Percentiles rank a stretch among this genome's conserved stretches.
These are phyloP conservation scores for Calonectria pseudoreteaudii DNA, from an alignment of 2,329 filamentous ascomycete species.

Conservation along the genomic window DNA sequence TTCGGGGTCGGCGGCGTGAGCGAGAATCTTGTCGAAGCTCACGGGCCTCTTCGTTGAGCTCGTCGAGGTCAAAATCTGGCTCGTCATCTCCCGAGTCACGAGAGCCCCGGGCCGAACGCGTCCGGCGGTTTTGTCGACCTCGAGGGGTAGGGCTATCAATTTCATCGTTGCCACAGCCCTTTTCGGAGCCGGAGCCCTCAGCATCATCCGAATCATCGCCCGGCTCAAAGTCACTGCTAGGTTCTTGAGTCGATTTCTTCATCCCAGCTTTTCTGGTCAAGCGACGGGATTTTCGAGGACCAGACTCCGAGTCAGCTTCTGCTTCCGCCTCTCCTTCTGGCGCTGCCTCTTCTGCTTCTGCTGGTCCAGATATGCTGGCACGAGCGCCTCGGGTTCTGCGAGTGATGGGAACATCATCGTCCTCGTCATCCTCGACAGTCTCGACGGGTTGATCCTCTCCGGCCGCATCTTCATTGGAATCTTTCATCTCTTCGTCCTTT, in stretches of 20 bases:
- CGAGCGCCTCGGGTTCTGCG: constrained; percentile 58
- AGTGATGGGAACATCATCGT: constrained; percentile 61
- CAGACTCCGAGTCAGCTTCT: constrained; percentile 46
- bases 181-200: constrained; percentile 57
- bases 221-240: constrained; percentile 72
- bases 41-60: constrained; percentile 74
- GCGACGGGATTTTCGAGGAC: constrained; percentile 54
- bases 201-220: constrained; percentile 70
- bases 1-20: constrained; percentile 62
- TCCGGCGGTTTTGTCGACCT: constrained; percentile 57
- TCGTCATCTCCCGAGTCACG: constrained; percentile 69
- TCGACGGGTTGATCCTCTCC: constrained; percentile 47
- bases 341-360: constrained; percentile 46
- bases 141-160: constrained; percentile 62
- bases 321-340: constrained; percentile 32
- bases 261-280: constrained; percentile 59
- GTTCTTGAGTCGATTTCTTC: constrained; percentile 62
- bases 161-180: constrained; percentile 55
- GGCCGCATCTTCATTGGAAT: constrained; percentile 42
- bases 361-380: constrained; percentile 43
- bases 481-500: constrained; percentile 32
- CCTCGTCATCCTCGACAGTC: constrained; percentile 52
- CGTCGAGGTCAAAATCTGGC: constrained; percentile 70
- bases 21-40: constrained; percentile 69
- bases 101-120: constrained; percentile 59